These are phyloP conservation scores for Naganishia sp. DNA, from an alignment of 1,284 basidiomycete species.

Conservation along the genomic window DNA sequence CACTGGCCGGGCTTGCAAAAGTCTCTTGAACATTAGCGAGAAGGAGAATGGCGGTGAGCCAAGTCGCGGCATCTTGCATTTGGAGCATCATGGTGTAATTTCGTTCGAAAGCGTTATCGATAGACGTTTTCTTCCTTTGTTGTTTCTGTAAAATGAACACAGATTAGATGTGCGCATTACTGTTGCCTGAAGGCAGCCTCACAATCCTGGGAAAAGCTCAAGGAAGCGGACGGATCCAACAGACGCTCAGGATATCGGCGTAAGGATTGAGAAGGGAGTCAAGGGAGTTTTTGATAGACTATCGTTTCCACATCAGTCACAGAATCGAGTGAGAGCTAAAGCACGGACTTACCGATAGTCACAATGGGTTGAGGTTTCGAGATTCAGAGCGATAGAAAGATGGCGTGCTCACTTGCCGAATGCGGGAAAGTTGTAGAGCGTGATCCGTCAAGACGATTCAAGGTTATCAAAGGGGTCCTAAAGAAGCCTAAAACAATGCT, in stretches of 20 bases:
- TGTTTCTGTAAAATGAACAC: not conserved
- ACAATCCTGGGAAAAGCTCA: no score
- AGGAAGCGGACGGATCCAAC: no score
- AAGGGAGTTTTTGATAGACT: no score
- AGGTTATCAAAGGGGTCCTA: no score
- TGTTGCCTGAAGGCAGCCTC: no score
- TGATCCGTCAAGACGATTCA: no score
- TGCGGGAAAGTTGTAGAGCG: no score
- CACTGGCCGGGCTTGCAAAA: not conserved
- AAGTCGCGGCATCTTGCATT: conserved; percentile 4
- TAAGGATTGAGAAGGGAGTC: no score
- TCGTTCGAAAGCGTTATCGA: no score
- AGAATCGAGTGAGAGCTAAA: not conserved
- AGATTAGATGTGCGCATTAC: not conserved
- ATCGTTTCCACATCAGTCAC: no score
- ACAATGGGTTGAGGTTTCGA: not conserved
- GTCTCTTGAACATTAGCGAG: conserved; percentile 5
- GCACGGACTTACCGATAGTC: not conserved
- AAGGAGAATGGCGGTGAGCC: conserved; percentile 9
- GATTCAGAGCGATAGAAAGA: not conserved
- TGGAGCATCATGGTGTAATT: conserved; percentile 10
- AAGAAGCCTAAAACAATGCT: no score
- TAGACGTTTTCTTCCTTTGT: not conserved
- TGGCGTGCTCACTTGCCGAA: not conserved
- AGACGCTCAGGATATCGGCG: no score